Percentiles rank a stretch among this genome's conserved stretches.
Evolutionary conservation across 1,284 basidiomycete genomes (phyloP).

Genomic region (Cystobasidium slooffiae): DNA sequence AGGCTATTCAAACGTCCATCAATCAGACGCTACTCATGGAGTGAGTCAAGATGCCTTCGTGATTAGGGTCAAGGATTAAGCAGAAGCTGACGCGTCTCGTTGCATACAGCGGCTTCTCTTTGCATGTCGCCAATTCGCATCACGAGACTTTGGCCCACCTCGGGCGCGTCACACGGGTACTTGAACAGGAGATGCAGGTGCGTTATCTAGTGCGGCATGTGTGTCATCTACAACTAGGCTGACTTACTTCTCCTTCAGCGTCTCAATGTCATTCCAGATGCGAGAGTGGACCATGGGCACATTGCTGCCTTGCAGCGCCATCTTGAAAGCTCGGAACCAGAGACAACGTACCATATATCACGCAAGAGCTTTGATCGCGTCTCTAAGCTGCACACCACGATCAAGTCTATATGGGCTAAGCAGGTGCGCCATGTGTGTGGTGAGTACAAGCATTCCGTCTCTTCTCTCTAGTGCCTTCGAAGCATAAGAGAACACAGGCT

Average conservation of each 20-base stretch:
- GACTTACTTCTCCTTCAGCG: too few species aligned
- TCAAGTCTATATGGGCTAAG: constrained; percentile 17
- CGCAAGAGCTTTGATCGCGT: background rate
- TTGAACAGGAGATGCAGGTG: constrained; percentile 13
- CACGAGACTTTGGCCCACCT: constrained; percentile 17
- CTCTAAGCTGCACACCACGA: background rate
- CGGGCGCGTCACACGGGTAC: background rate
- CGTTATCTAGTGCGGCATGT: too few species aligned
- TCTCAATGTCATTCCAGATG: constrained; percentile 17
- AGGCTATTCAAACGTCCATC: constrained; percentile 28
- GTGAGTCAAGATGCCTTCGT: constrained; percentile 8
- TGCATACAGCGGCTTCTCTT: constrained; percentile 7
- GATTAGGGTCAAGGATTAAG: background rate
- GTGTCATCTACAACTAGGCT: too few species aligned
- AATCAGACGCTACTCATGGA: constrained; percentile 28
- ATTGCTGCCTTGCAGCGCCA: constrained; percentile 20
- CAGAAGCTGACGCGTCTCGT: background rate
- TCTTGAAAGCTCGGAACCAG: constrained; percentile 3
- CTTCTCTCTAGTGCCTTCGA: too few species aligned
- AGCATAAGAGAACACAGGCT: too few species aligned
- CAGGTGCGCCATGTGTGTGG: constrained; percentile 11
- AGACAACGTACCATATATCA: background rate
- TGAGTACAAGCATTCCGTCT: too few species aligned
- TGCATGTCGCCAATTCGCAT: constrained; percentile 15
- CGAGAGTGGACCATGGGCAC: background rate